phyloP scores from a whole-genome alignment of 2,329 filamentous ascomycete genomes.

The Epichloe elymi region DNA sequence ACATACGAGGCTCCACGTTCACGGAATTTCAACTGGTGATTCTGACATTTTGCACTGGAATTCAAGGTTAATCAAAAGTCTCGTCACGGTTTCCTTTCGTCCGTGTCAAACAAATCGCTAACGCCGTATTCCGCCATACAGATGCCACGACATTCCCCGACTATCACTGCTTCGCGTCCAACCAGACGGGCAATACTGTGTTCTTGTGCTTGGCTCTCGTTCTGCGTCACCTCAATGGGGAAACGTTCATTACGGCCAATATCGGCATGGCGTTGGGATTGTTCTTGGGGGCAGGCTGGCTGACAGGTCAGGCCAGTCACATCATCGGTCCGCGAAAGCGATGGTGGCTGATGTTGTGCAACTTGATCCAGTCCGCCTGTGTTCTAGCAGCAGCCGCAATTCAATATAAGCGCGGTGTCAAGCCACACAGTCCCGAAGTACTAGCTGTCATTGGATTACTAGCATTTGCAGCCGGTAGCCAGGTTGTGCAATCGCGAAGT shows the following conservation, averaged over 20 bases:
- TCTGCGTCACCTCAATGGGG: slow-evolving; percentile 31
- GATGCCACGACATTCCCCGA: slow-evolving; percentile 48
- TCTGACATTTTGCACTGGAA: slow-evolving; percentile 36
- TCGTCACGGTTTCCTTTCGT: too few relatives aligned
- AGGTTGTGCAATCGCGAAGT: slow-evolving; percentile 43
- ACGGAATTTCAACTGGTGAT: slow-evolving; percentile 33
- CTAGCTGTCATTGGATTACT: slow-evolving; percentile 35
- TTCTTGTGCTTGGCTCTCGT: slow-evolving; percentile 41
- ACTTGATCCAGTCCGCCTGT: slow-evolving; percentile 38
- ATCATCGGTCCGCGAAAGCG: slow-evolving; percentile 35
- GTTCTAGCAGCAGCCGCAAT: slow-evolving; percentile 40
- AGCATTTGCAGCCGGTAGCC: slow-evolving; percentile 42
- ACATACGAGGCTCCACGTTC: slow-evolving; percentile 26
- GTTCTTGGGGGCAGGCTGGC: slow-evolving; percentile 40
- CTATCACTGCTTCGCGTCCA: slow-evolving; percentile 49
- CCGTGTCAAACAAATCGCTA: background rate
- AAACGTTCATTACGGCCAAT: slow-evolving; percentile 38
- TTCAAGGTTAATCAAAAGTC: slow-evolving; percentile 27
- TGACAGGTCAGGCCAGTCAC: slow-evolving; percentile 45
- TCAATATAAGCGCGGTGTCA: slow-evolving; percentile 28
- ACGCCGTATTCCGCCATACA: slow-evolving; percentile 7
- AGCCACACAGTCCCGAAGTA: slow-evolving; percentile 22
- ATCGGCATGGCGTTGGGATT: slow-evolving; percentile 41
- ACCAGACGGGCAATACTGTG: slow-evolving; percentile 53
- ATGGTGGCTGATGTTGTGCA: slow-evolving; percentile 40